These are phyloP conservation scores for Mycena floridula DNA, from an alignment of 768 basidiomycete genomes.

Conservation along the genomic window DNA sequence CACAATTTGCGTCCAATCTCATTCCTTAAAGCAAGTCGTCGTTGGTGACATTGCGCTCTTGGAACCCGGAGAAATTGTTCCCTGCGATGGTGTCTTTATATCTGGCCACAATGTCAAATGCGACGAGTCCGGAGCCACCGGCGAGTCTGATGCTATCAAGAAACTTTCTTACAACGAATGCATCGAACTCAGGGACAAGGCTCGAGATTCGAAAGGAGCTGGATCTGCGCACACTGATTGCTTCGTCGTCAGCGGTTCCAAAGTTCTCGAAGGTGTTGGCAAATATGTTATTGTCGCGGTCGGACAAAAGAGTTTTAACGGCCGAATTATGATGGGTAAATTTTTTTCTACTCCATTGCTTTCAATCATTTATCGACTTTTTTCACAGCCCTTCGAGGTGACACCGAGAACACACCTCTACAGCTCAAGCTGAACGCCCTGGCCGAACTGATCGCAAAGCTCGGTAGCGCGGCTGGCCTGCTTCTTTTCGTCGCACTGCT, in stretches of 20 bases:
- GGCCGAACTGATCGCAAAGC: conserved; percentile 93
- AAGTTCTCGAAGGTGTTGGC: conserved; percentile 93
- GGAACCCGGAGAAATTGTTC: conserved; percentile 94
- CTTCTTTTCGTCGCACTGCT: conserved; percentile 78
- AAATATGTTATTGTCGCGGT: conserved; percentile 90
- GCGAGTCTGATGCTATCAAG: conserved; percentile 93
- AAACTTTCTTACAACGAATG: conserved; percentile 79
- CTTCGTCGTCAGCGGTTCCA: conserved; percentile 87
- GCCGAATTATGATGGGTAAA: conserved; percentile 96
- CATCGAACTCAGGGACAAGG: conserved; percentile 39
- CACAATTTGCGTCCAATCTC: not conserved
- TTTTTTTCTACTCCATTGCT: conserved; percentile 6
- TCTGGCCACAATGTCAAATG: conserved; percentile 90
- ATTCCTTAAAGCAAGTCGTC: conserved; percentile 62
- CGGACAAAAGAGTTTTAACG: conserved; percentile 90
- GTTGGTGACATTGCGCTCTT: conserved; percentile 91
- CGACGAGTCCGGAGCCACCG: conserved; percentile 95
- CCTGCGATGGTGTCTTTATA: conserved; percentile 94
- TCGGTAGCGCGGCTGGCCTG: conserved; percentile 78
- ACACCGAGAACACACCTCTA: conserved; percentile 85
- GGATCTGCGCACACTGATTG: conserved; percentile 69
- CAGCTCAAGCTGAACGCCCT: conserved; percentile 90
- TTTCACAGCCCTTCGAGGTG: conserved; percentile 70
- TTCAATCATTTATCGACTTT: conserved; percentile 1
- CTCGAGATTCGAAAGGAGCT: conserved; percentile 20